A percentile compares a stretch with the other conserved stretches of the same genome.
phyloP scores from a whole-genome alignment of 805 yeast genomes.

The Saccharomycopsis fibuligera region DNA sequence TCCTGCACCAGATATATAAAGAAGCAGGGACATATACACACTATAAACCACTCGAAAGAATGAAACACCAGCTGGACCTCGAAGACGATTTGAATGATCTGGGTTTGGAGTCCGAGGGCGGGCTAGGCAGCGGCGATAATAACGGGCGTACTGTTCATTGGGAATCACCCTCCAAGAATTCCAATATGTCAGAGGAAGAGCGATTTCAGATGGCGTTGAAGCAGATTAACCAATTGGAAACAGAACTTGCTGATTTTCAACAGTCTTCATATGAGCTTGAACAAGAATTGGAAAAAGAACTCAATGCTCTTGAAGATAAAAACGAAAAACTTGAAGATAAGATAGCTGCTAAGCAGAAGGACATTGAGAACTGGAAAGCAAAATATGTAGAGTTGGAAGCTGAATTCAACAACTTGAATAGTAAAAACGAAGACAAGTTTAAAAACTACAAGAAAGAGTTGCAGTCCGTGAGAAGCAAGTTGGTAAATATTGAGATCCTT shows the following conservation, averaged over 20 bases:
- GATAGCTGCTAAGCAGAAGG: constrained; percentile 23
- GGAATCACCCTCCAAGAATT: not conserved
- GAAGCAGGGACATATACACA: no score
- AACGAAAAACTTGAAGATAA: constrained; percentile 24
- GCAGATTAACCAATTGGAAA: constrained; percentile 35
- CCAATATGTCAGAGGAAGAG: constrained; percentile 13
- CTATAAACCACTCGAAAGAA: no score
- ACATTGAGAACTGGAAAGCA: constrained; percentile 26
- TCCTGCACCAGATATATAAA: no score
- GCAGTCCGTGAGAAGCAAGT: constrained; percentile 26
- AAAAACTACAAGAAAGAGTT: constrained; percentile 28
- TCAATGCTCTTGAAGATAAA: constrained; percentile 29
- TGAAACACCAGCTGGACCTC: no score
- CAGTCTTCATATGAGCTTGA: constrained; percentile 39
- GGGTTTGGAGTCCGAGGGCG: not conserved
- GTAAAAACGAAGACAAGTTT: constrained; percentile 25
- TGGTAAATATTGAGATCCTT: constrained; percentile 37
- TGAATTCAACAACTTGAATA: constrained; percentile 24
- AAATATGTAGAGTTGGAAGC: constrained; percentile 27
- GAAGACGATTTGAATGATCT: not conserved
- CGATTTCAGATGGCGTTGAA: constrained; percentile 29
- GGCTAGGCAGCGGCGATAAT: not conserved
- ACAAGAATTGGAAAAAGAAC: constrained; percentile 38
- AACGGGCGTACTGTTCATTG: not conserved
- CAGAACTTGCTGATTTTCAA: constrained; percentile 38